A percentile compares a stretch with the other conserved stretches of the same genome.
Conservation (phyloP, 371 early-diverging fungal species). For the Syncephalastrum sp. region DNA sequence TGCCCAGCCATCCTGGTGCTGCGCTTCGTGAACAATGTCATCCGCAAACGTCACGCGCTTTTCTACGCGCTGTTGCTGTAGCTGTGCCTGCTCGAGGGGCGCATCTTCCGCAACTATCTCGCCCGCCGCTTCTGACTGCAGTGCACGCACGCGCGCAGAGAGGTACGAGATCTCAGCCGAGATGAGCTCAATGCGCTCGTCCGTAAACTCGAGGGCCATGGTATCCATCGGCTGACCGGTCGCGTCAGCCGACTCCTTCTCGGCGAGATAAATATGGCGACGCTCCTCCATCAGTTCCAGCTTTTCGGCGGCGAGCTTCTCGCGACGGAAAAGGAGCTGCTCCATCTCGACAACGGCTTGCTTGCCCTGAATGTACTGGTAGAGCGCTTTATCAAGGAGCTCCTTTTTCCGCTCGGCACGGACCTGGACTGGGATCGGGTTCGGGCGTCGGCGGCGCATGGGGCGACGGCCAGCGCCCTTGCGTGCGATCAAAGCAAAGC, state of each 20-base stretch:
- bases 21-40: constrained; percentile 39
- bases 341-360: constrained; percentile 53
- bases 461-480: constrained; percentile 19
- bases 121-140: constrained; percentile 74
- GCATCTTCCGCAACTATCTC: constrained; percentile 27
- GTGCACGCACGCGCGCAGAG: constrained; percentile 66
- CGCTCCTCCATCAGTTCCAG: constrained; percentile 70
- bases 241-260: constrained; percentile 54
- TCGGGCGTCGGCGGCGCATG: constrained; percentile 17
- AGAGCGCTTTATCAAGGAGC: constrained; percentile 61
- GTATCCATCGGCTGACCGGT: constrained; percentile 51
- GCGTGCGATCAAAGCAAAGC: constrained; percentile 33
- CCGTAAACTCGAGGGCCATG: constrained; percentile 66
- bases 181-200: constrained; percentile 81
- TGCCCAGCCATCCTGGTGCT: constrained; percentile 40
- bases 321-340: constrained; percentile 52
- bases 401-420: constrained; percentile 55
- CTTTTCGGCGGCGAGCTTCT: constrained; percentile 68
- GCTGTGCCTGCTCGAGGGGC: background rate
- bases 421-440: constrained; percentile 40
- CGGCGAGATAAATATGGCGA: constrained; percentile 62
- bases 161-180: constrained; percentile 82
- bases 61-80: constrained; percentile 13
- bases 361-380: constrained; percentile 50
- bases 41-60: constrained; percentile 48